Evolutionary conservation across 306 rosid species (phyloP).

Genomic region (Cucurbita moschata): DNA sequence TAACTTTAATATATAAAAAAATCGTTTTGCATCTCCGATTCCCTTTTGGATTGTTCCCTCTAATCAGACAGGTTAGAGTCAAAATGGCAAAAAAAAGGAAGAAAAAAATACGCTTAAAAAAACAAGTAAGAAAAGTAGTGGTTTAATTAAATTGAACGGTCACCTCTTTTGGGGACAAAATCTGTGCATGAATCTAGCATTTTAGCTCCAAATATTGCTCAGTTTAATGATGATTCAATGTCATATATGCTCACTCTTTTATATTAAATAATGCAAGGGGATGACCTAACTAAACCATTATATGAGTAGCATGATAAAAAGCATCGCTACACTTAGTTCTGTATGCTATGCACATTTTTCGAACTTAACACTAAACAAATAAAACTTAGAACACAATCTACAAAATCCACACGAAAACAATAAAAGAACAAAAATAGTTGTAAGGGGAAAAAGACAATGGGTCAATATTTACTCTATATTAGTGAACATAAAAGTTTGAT

Average conservation of each 20-base stretch:
- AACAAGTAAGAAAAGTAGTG: not conserved
- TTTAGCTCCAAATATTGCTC: not conserved
- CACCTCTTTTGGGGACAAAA: not conserved
- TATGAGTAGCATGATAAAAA: not conserved
- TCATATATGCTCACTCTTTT: not conserved
- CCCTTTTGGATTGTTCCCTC: slow-evolving; percentile 12
- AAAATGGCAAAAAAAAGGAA: not conserved
- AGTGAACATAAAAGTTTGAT: not conserved
- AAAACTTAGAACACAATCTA: no score
- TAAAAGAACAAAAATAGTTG: no score
- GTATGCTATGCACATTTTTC: not conserved
- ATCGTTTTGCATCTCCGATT: not conserved
- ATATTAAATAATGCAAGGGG: not conserved
- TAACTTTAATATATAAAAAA: not conserved
- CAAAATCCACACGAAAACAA: not conserved
- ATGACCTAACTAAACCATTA: not conserved
- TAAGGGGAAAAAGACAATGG: no score
- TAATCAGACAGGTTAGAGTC: slow-evolving; percentile 20
- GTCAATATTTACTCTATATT: not conserved
- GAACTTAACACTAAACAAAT: not conserved
- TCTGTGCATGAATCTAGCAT: not conserved
- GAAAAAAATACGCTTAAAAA: not conserved
- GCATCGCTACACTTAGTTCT: not conserved
- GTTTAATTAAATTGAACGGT: not conserved
- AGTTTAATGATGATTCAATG: not conserved